Evolutionary conservation across 768 basidiomycete species (phyloP).

Genomic region (Mycena latifolia): DNA sequence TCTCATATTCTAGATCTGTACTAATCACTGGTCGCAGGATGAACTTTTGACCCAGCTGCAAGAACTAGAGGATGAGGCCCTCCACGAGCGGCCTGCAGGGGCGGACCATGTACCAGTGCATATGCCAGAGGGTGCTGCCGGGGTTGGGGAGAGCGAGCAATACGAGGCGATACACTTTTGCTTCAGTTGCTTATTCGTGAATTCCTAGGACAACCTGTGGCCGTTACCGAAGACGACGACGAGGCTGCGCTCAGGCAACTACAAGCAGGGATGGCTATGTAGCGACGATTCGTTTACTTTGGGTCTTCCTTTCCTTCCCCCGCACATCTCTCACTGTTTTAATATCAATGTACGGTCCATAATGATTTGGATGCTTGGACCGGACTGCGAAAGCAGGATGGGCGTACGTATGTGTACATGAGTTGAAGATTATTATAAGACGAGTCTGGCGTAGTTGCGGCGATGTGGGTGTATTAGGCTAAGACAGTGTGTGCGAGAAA

Average conservation of each 20-base stretch:
- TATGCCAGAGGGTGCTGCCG: conserved; percentile 72
- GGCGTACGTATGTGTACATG: conserved; percentile 39
- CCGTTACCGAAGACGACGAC: conserved; percentile 86
- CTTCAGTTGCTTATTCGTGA: neutral
- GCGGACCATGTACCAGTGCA: conserved; percentile 94
- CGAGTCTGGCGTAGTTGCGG: conserved; percentile 37
- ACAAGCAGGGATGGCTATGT: conserved; percentile 92
- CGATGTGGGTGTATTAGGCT: conserved; percentile 48
- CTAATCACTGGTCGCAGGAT: conserved; percentile 62
- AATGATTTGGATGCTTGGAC: conserved; percentile 38
- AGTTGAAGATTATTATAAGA: conserved; percentile 36
- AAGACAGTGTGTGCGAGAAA: conserved; percentile 38
- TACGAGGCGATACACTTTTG: conserved; percentile 31
- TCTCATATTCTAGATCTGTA: conserved; percentile 10
- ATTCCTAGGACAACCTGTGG: conserved; percentile 50
- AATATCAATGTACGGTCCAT: conserved; percentile 43
- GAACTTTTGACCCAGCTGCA: conserved; percentile 84
- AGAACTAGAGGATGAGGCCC: conserved; percentile 88
- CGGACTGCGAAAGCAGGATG: conserved; percentile 32
- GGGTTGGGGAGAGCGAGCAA: conserved; percentile 60
- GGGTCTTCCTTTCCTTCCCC: conserved; percentile 36
- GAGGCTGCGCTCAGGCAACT: conserved; percentile 89
- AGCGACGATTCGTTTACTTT: conserved; percentile 39
- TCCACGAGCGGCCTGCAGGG: conserved; percentile 86
- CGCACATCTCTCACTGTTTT: conserved; percentile 34